Percentiles rank a stretch among this genome's conserved stretches.
Conservation (phyloP, 2,329 filamentous ascomycete genomes). For the Sclerotinia spermophila region DNA sequence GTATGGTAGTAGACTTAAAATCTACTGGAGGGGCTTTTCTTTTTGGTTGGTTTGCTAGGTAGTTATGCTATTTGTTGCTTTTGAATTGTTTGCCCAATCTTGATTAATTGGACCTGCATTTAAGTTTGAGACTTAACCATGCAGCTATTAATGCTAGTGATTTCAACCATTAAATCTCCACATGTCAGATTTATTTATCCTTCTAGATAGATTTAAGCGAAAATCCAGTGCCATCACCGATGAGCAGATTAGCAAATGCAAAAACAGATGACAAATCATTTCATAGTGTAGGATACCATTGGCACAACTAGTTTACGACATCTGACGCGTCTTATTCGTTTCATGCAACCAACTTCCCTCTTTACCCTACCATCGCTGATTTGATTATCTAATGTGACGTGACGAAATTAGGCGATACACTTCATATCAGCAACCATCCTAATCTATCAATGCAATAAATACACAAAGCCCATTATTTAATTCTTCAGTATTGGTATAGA, state of each 20-base stretch:
- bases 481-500: neutral
- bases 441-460: neutral
- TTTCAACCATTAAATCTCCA: too few relatives aligned
- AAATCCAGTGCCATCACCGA: neutral
- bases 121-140: too few relatives aligned
- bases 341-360: neutral
- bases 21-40: neutral
- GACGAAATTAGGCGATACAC: neutral
- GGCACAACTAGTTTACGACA: neutral
- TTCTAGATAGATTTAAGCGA: neutral
- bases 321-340: neutral
- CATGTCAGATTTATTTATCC: neutral
- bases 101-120: too few relatives aligned
- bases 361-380: neutral
- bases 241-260: neutral
- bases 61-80: neutral
- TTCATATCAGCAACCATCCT: neutral
- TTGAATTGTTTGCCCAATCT: neutral
- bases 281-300: neutral
- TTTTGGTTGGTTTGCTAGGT: neutral
- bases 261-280: neutral
- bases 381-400: constrained; percentile 4
- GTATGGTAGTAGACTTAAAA: neutral
- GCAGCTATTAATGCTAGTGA: too few relatives aligned
- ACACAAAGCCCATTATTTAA: neutral